phyloP scores from a whole-genome alignment of 1,284 basidiomycete genomes.

The Mycosarcoma maydis region DNA sequence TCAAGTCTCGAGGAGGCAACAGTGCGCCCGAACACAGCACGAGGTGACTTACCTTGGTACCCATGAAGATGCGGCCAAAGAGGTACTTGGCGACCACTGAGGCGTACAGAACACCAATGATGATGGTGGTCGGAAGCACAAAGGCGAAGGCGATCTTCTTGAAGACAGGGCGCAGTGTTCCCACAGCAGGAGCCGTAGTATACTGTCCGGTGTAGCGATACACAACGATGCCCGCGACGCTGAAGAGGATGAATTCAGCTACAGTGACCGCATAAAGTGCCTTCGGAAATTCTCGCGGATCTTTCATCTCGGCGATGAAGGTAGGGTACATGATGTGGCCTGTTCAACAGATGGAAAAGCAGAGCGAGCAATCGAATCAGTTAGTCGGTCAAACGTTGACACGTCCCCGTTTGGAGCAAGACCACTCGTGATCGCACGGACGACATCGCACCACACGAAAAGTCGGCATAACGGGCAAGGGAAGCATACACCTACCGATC shows the following conservation, averaged over 20 bases:
- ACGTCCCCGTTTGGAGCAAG: no score
- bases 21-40: no score
- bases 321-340: slow-evolving; percentile 71
- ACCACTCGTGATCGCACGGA: no score
- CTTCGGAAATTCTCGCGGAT: slow-evolving; percentile 76
- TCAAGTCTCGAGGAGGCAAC: no score
- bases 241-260: slow-evolving; percentile 74
- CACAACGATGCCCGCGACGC: slow-evolving; percentile 71
- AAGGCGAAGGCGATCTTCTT: slow-evolving; percentile 64
- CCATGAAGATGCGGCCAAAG: slow-evolving; percentile 58
- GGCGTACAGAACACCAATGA: slow-evolving; percentile 67
- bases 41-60: slow-evolving; percentile 31
- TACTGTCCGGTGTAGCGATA: slow-evolving; percentile 71
- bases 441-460: no score
- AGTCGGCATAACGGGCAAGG: no score
- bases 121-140: slow-evolving; percentile 64
- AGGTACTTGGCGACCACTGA: slow-evolving; percentile 63
- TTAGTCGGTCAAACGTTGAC: no score
- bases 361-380: no score
- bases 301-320: slow-evolving; percentile 74
- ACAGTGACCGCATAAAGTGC: slow-evolving; percentile 69
- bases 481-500: slow-evolving; percentile 67
- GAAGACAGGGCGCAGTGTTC: slow-evolving; percentile 45
- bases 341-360: neutral
- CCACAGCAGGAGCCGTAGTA: slow-evolving; percentile 57